phyloP scores from a whole-genome alignment of 441 rosid genomes.

The Euphorbia schlechtendalii region DNA sequence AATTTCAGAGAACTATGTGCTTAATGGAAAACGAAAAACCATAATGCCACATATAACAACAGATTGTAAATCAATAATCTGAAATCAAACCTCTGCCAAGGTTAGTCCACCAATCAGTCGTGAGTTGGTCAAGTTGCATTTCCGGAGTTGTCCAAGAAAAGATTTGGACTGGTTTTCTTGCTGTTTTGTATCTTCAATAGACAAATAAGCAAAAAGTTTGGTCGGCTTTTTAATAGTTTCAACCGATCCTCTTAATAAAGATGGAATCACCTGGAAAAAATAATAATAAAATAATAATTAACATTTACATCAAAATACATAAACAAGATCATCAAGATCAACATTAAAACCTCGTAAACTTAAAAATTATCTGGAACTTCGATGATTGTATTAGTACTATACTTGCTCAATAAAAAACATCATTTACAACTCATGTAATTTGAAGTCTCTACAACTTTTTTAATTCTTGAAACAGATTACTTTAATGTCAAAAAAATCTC shows the following conservation, averaged over 20 bases:
- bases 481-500: not conserved
- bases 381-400: not conserved
- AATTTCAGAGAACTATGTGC: not conserved
- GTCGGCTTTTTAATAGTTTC: constrained; percentile 29
- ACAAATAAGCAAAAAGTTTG: constrained; percentile 62
- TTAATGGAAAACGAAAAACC: not conserved
- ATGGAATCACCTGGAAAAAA: constrained; percentile 69
- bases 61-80: constrained; percentile 8
- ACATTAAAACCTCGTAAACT: not conserved
- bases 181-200: constrained; percentile 40
- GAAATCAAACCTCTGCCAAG: constrained; percentile 57
- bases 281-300: constrained; percentile 10
- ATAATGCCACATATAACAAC: not conserved
- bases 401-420: not conserved
- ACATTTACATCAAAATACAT: not conserved
- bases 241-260: constrained; percentile 35
- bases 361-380: not conserved
- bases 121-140: constrained; percentile 63
- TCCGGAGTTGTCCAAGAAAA: constrained; percentile 53
- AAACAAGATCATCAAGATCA: not conserved
- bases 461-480: not conserved
- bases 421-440: not conserved
- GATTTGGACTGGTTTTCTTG: constrained; percentile 23
- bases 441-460: not conserved
- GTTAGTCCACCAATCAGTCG: constrained; percentile 50